A percentile compares a stretch with the other conserved stretches of the same genome.
phyloP scores from a whole-genome alignment of 345 rosid genomes.

The Populus euphratica region DNA sequence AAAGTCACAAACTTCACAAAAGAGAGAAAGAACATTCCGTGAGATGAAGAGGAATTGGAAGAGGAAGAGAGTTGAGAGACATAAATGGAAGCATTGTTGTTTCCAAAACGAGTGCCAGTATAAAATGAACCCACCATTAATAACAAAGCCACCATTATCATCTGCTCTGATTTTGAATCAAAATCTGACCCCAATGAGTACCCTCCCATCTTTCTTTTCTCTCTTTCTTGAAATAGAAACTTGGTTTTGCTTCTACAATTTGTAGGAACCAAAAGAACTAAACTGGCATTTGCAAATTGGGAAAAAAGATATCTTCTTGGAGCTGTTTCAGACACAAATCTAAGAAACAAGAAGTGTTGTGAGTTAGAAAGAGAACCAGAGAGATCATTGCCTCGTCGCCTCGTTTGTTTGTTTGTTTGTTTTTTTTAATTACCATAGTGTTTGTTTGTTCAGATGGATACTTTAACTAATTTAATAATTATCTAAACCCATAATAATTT shows the following conservation, averaged over 20 bases:
- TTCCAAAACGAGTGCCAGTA: slow-evolving; percentile 70
- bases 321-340: neutral
- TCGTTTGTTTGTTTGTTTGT: no score
- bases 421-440: no score
- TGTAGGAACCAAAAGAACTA: neutral
- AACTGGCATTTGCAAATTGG: neutral
- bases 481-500: no score
- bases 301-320: neutral
- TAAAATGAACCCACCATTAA: slow-evolving; percentile 76
- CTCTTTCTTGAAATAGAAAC: neutral
- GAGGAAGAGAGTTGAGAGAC: slow-evolving; percentile 34
- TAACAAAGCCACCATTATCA: slow-evolving; percentile 62
- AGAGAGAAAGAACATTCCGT: slow-evolving; percentile 17
- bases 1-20: neutral
- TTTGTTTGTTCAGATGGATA: no score
- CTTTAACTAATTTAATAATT: no score
- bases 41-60: slow-evolving; percentile 20
- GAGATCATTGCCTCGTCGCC: neutral
- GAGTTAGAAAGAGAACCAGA: neutral
- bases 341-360: neutral
- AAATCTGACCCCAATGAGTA: slow-evolving; percentile 49
- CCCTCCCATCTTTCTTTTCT: slow-evolving; percentile 48
- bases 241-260: no score
- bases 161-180: slow-evolving; percentile 66
- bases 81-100: slow-evolving; percentile 47